Evolutionary conservation across 192 early-diverging fungal species (phyloP).

Genomic region (Umbelopsis isabellina): DNA sequence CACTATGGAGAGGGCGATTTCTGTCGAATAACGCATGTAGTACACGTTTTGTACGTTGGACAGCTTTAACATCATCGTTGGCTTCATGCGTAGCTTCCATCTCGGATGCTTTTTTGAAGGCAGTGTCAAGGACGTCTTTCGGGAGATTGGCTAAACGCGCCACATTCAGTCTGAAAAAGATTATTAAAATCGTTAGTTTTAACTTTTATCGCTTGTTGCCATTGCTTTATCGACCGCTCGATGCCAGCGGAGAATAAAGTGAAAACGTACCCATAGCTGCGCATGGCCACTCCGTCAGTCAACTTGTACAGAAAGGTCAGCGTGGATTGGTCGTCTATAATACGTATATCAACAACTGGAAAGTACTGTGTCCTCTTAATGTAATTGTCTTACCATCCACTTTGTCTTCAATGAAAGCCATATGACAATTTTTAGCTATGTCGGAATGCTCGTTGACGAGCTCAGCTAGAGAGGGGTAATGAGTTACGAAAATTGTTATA

Average conservation of each 20-base stretch:
- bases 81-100: conserved; percentile 32
- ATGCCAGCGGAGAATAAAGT: neutral
- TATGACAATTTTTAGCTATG: conserved; percentile 45
- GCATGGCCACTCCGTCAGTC: conserved; percentile 58
- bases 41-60: neutral
- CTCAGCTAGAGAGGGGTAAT: conserved; percentile 72
- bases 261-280: conserved; percentile 66
- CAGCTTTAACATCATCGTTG: neutral
- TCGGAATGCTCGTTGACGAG: conserved; percentile 41
- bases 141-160: conserved; percentile 71
- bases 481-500: conserved; percentile 77
- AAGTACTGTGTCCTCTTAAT: neutral
- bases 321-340: conserved; percentile 40
- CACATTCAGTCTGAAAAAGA: conserved; percentile 64
- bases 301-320: conserved; percentile 75
- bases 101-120: conserved; percentile 58
- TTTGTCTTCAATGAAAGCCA: conserved; percentile 55
- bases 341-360: too few species aligned
- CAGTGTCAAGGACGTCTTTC: conserved; percentile 47
- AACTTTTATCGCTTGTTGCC: neutral
- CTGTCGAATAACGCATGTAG: neutral
- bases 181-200: conserved; percentile 9
- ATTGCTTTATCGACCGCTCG: neutral
- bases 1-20: neutral
- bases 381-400: conserved; percentile 25